Conservation (phyloP, 192 early-diverging fungal species). For the Coemansia sp. region DNA sequence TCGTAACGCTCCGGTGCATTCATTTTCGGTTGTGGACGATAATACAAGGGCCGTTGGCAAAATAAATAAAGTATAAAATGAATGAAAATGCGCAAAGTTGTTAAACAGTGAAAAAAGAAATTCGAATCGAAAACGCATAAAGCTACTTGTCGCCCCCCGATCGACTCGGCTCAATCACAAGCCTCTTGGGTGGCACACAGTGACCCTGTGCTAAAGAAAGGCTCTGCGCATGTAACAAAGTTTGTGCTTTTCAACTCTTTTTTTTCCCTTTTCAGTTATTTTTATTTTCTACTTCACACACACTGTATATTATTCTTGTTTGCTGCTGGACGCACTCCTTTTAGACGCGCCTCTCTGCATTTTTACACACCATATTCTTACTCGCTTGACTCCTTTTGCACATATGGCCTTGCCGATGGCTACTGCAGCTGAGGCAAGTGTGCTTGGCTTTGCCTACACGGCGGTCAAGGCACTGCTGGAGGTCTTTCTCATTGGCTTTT, state of each 20-base stretch:
- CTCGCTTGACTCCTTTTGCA: neutral
- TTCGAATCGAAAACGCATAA: neutral
- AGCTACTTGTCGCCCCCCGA: neutral
- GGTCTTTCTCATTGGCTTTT: constrained; percentile 51
- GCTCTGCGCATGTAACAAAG: neutral
- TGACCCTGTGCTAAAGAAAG: too few species aligned
- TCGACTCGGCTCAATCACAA: neutral
- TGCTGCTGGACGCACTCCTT: neutral
- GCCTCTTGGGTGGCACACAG: neutral
- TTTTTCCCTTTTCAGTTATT: neutral
- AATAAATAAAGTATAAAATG: neutral
- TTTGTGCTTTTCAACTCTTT: neutral
- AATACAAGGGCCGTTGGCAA: neutral
- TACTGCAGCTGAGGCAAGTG: constrained; percentile 17
- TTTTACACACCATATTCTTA: neutral
- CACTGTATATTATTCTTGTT: constrained; percentile 8
- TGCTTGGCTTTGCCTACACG: constrained; percentile 45
- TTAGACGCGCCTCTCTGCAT: neutral
- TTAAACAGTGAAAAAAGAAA: neutral
- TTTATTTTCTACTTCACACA: neutral
- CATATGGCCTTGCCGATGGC: neutral
- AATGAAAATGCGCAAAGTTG: neutral
- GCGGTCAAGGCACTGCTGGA: constrained; percentile 51
- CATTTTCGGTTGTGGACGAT: constrained; percentile 53
- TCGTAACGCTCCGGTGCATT: constrained; percentile 85